Evolutionary conservation across 768 basidiomycete species (phyloP).

Genomic region (Macrolepiota fuliginosa): DNA sequence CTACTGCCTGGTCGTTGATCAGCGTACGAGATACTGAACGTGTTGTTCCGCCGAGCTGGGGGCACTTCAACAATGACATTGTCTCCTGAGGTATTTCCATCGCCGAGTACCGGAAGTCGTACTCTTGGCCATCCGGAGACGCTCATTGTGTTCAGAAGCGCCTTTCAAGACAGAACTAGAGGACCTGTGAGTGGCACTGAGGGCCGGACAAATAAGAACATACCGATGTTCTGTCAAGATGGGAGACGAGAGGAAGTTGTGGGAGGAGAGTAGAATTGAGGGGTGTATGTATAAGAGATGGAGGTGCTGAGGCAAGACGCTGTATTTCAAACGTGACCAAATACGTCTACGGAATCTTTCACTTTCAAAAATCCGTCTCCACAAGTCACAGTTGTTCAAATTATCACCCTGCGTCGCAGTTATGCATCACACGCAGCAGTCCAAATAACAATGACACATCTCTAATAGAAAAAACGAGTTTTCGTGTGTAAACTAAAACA

Average conservation of each 20-base stretch:
- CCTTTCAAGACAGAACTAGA: background rate
- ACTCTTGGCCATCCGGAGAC: conserved; percentile 43
- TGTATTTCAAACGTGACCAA: conserved; percentile 35
- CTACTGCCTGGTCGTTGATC: conserved; percentile 16
- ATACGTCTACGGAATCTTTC: conserved; percentile 17
- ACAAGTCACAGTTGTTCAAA: background rate
- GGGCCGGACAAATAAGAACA: background rate
- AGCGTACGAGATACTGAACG: conserved; percentile 62
- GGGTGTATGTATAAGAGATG: conserved; percentile 4
- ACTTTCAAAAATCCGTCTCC: conserved; percentile 10
- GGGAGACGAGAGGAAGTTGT: background rate
- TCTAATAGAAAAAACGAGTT: conserved; percentile 2
- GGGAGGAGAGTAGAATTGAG: conserved; percentile 4
- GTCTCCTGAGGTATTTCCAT: conserved; percentile 28
- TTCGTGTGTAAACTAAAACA: conserved; percentile 13
- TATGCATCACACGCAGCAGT: conserved; percentile 9
- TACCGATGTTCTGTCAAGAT: conserved; percentile 6
- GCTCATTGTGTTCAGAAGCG: conserved; percentile 24
- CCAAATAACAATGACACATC: conserved; percentile 10
- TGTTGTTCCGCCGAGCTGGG: conserved; percentile 36
- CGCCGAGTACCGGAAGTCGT: conserved; percentile 24
- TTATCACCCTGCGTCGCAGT: conserved; percentile 9
- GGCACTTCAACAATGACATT: conserved; percentile 41
- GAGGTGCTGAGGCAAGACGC: conserved; percentile 11
- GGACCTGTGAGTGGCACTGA: background rate